Percentiles rank a stretch among this genome's conserved stretches.
These are phyloP conservation scores for Cryptosporidium felis DNA, from an alignment of 169 alveolate genomes.

Conservation along the genomic window DNA sequence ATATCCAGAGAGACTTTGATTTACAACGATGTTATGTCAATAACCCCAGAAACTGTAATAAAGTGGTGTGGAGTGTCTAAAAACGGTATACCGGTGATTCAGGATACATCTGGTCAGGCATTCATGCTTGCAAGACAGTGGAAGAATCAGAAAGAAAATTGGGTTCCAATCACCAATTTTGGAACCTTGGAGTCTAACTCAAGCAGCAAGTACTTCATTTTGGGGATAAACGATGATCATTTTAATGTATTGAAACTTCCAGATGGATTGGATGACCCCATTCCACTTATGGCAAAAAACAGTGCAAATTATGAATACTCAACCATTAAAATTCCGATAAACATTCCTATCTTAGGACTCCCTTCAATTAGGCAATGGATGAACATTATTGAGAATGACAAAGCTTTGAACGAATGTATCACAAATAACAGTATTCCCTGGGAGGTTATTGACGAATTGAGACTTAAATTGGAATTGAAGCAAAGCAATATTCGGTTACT, in stretches of 20 bases:
- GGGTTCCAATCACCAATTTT: conserved; percentile 62
- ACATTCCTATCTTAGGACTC: conserved; percentile 53
- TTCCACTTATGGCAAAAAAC: conserved; percentile 59
- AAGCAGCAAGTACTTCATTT: conserved; percentile 20
- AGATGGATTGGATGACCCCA: conserved; percentile 37
- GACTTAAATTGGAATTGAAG: not conserved
- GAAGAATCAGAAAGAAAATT: conserved; percentile 54
- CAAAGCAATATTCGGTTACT: not conserved
- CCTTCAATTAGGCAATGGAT: conserved; percentile 61
- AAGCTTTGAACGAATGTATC: conserved; percentile 38
- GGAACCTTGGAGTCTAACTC: conserved; percentile 16
- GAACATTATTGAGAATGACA: conserved; percentile 54
- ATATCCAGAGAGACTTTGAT: conserved; percentile 7
- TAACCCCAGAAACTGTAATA: conserved; percentile 51
- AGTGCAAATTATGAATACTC: not conserved
- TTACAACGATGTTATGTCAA: conserved; percentile 28
- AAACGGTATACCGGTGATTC: conserved; percentile 49
- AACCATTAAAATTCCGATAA: conserved; percentile 30
- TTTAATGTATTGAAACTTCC: conserved; percentile 62
- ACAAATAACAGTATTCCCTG: conserved; percentile 57
- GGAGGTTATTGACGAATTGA: conserved; percentile 55
- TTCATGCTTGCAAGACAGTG: conserved; percentile 47
- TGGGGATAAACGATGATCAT: conserved; percentile 23
- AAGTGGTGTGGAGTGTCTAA: conserved; percentile 58
- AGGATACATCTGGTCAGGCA: conserved; percentile 62